Percentiles rank a stretch among this genome's conserved stretches.
phyloP scores from a whole-genome alignment of 495 filamentous ascomycete species.

The Talaromyces proteolyticus region DNA sequence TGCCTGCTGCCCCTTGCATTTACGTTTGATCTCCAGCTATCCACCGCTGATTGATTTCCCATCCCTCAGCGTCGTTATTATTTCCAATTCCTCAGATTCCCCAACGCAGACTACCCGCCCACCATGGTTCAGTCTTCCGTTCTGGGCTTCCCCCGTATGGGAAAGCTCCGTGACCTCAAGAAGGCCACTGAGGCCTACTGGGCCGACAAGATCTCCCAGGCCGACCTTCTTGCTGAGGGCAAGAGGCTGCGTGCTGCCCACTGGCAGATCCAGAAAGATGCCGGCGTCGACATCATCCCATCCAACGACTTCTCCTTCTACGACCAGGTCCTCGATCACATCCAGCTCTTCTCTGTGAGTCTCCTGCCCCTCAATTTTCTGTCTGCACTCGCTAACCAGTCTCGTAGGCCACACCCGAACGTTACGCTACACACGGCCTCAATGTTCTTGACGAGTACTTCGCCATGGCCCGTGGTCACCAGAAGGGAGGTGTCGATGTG shows the following conservation, averaged over 20 bases:
- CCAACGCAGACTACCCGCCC: constrained; percentile 17
- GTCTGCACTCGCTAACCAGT: neutral
- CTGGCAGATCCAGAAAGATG: constrained; percentile 99
- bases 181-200: constrained; percentile 98
- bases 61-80: neutral
- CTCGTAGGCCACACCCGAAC: constrained; percentile 73
- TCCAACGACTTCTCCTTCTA: constrained; percentile 99
- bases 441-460: constrained; percentile 93
- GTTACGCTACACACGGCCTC: constrained; percentile 82
- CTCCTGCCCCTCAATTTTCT: neutral
- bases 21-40: neutral
- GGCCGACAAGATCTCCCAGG: constrained; percentile 85
- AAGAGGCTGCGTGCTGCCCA: constrained; percentile 93
- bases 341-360: constrained; percentile 94
- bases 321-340: constrained; percentile 97
- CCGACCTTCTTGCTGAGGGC: constrained; percentile 83
- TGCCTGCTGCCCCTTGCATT: neutral
- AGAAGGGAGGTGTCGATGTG: constrained; percentile 75
- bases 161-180: constrained; percentile 96
- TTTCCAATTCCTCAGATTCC: neutral
- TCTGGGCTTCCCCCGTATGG: constrained; percentile 91
- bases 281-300: constrained; percentile 93
- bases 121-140: constrained; percentile 36
- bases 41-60: neutral
- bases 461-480: constrained; percentile 97